Percentiles rank a stretch among this genome's conserved stretches.
Conservation (phyloP, 2,329 filamentous ascomycete species). For the Canariomyces notabilis region DNA sequence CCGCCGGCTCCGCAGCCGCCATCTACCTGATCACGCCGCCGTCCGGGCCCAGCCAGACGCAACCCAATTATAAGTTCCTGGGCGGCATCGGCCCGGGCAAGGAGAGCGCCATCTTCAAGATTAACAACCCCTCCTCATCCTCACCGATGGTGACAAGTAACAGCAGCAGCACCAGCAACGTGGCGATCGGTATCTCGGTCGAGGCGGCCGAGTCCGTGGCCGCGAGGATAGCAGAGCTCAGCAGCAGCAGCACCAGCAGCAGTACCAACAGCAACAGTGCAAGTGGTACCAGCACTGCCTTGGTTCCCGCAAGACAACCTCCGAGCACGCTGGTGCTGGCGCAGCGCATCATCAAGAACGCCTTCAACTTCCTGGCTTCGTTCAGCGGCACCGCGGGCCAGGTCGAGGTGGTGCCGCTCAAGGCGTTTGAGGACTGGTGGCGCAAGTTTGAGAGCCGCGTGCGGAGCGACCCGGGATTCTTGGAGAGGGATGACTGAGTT, state of each 20-base stretch:
- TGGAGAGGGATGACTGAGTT: constrained; percentile 55
- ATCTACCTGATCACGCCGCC: constrained; percentile 71
- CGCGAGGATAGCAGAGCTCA: constrained; percentile 58
- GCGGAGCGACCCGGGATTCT: constrained; percentile 78
- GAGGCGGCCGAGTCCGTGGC: constrained; percentile 71
- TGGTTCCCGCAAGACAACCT: constrained; percentile 29
- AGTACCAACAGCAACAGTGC: constrained; percentile 19
- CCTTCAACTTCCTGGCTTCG: constrained; percentile 91
- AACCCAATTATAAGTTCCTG: constrained; percentile 70
- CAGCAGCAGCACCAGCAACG: constrained; percentile 29
- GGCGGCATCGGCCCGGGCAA: constrained; percentile 88
- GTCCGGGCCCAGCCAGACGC: constrained; percentile 35
- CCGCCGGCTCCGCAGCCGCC: constrained; percentile 72
- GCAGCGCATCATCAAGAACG: constrained; percentile 91
- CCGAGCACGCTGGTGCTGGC: constrained; percentile 74
- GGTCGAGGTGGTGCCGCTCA: constrained; percentile 85
- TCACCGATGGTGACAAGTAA: neutral
- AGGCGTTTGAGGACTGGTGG: constrained; percentile 98
- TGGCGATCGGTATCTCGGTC: constrained; percentile 76
- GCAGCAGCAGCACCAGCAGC: constrained; percentile 35
- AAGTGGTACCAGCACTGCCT: constrained; percentile 19
- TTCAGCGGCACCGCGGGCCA: constrained; percentile 64
- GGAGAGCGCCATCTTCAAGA: constrained; percentile 85
- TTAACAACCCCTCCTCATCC: constrained; percentile 38
- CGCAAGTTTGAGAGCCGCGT: constrained; percentile 86